Evolutionary conservation across 75 land plant genomes (phyloP).

Genomic region (Pseudotsuga menziesii): DNA sequence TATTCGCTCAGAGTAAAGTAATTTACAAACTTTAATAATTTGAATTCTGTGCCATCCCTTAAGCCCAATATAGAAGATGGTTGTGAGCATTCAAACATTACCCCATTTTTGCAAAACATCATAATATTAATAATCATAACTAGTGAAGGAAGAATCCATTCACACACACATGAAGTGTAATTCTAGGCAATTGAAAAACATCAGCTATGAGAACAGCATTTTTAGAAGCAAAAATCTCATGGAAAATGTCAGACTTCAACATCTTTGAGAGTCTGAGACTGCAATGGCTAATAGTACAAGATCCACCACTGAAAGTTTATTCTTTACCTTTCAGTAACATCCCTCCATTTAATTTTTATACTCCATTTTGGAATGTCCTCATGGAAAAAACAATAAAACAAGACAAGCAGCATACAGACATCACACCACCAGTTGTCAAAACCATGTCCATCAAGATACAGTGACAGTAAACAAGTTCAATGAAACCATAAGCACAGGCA

Average conservation of each 20-base stretch:
- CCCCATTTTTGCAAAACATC: background rate
- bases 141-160: background rate
- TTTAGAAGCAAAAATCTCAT: background rate
- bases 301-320: background rate
- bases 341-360: background rate
- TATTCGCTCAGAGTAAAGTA: background rate
- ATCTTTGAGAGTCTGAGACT: background rate
- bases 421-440: background rate
- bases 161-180: background rate
- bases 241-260: background rate
- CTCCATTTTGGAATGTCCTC: background rate
- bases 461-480: background rate
- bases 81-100: background rate
- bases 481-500: slow-evolving; percentile 1
- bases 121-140: background rate
- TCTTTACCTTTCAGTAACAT: background rate
- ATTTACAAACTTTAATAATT: background rate
- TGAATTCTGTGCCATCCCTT: background rate
- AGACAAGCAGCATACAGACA: background rate
- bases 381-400: background rate
- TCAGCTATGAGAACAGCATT: background rate
- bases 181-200: background rate
- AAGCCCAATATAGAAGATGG: background rate
- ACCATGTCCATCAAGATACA: background rate
- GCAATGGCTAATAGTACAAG: background rate